These are phyloP conservation scores for Aureoboletus auriporus DNA, from an alignment of 768 basidiomycete species.

Conservation along the genomic window DNA sequence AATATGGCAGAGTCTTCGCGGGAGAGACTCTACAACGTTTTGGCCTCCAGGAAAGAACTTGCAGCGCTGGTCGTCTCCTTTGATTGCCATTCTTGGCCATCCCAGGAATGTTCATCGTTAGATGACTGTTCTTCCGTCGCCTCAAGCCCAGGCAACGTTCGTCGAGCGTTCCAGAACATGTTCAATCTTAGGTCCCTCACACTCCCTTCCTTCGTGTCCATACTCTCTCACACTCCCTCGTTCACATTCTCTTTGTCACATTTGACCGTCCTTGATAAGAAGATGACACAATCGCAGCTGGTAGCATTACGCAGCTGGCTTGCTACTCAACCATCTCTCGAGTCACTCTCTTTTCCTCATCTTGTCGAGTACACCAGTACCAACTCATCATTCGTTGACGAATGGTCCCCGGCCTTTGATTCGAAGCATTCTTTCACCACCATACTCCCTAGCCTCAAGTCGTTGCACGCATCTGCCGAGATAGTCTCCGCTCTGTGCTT, in stretches of 20 bases:
- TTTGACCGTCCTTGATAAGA: slow-evolving; percentile 27
- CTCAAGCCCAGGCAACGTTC: slow-evolving; percentile 15
- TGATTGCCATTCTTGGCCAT: slow-evolving; percentile 21
- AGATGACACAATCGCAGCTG: slow-evolving; percentile 20
- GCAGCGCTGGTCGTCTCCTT: slow-evolving; percentile 23
- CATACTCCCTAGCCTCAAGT: slow-evolving; percentile 23
- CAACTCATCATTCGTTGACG: slow-evolving; percentile 3
- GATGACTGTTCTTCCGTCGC: slow-evolving; percentile 10
- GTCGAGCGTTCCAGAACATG: slow-evolving; percentile 28
- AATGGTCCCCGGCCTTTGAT: slow-evolving; percentile 6
- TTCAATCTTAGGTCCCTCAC: slow-evolving; percentile 25
- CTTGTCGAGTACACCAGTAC: slow-evolving; percentile 13
- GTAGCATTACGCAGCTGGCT: slow-evolving; percentile 22
- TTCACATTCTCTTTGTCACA: slow-evolving; percentile 21
- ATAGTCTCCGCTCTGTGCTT: slow-evolving; percentile 18
- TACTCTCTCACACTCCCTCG: slow-evolving; percentile 16
- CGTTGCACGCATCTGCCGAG: slow-evolving; percentile 26
- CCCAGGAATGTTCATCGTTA: neutral
- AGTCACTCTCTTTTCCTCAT: slow-evolving; percentile 26
- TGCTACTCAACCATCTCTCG: slow-evolving; percentile 20
- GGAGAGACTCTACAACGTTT: slow-evolving; percentile 15
- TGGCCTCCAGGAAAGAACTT: slow-evolving; percentile 19
- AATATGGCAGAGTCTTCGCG: slow-evolving; percentile 8
- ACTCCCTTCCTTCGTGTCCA: slow-evolving; percentile 21
- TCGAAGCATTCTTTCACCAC: neutral